Conservation (phyloP, 495 filamentous ascomycete genomes). For the Neurospora africana region DNA sequence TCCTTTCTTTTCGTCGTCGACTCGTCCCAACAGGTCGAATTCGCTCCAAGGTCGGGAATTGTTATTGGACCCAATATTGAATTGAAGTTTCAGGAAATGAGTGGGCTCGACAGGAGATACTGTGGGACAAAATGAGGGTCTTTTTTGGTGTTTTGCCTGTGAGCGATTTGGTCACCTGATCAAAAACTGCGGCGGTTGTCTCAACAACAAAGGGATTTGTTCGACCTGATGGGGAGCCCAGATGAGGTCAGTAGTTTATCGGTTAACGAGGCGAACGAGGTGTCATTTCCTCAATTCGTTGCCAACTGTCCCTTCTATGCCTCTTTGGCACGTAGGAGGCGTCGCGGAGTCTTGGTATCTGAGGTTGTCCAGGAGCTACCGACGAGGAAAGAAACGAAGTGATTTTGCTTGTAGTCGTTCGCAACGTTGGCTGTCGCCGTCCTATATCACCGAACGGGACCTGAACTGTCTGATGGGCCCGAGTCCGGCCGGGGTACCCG, state of each 20-base stretch:
- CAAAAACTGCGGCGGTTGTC: background rate
- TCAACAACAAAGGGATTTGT: background rate
- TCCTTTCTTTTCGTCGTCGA: background rate
- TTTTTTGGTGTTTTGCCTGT: background rate
- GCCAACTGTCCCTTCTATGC: background rate
- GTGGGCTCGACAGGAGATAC: background rate
- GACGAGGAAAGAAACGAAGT: background rate
- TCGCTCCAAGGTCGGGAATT: background rate
- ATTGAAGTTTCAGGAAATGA: background rate
- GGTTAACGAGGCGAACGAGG: background rate
- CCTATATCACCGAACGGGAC: background rate
- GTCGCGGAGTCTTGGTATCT: background rate
- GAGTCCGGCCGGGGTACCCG: background rate
- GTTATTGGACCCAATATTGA: background rate
- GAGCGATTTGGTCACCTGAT: background rate
- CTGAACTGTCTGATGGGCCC: background rate
- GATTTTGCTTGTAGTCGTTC: background rate
- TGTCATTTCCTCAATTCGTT: background rate
- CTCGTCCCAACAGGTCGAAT: background rate
- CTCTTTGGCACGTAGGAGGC: background rate
- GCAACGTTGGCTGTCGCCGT: background rate
- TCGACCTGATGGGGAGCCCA: background rate
- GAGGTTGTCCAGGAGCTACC: background rate
- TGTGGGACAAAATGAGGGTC: background rate
- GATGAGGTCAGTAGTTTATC: background rate